phyloP scores from a whole-genome alignment of 441 rosid genomes.

The Gossypium trilobum region DNA sequence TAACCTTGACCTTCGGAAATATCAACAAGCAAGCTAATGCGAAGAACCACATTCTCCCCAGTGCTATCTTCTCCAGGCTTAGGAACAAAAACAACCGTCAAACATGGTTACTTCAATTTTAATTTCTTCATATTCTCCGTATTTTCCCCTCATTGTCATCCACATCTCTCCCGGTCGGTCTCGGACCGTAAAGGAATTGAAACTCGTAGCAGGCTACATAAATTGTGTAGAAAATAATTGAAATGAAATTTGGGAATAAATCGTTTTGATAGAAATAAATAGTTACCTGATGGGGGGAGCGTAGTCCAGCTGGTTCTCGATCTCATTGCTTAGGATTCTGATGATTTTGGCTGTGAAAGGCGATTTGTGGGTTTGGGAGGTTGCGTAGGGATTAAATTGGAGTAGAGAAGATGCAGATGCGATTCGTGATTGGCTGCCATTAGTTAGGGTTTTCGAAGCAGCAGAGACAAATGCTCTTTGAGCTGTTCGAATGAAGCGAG shows the following conservation, averaged over 20 bases:
- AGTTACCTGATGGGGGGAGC: slow-evolving; percentile 46
- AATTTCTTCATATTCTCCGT: slow-evolving; percentile 35
- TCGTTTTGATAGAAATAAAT: neutral
- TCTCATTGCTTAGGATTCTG: slow-evolving; percentile 45
- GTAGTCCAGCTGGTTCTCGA: slow-evolving; percentile 45
- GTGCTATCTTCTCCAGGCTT: slow-evolving; percentile 39
- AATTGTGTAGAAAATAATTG: neutral
- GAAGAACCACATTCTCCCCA: slow-evolving; percentile 38
- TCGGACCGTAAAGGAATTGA: slow-evolving; percentile 45
- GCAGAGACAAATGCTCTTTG: slow-evolving; percentile 5
- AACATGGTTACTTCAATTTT: slow-evolving; percentile 61
- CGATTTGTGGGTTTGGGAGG: slow-evolving; percentile 23
- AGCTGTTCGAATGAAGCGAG: slow-evolving; percentile 30
- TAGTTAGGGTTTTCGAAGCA: slow-evolving; percentile 17
- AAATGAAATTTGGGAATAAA: neutral
- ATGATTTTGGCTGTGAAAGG: slow-evolving; percentile 50
- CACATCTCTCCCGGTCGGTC: slow-evolving; percentile 48
- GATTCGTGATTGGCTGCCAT: slow-evolving; percentile 7
- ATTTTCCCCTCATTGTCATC: slow-evolving; percentile 38
- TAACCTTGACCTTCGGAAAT: slow-evolving; percentile 35
- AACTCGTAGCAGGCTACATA: slow-evolving; percentile 39
- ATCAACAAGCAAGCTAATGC: slow-evolving; percentile 47
- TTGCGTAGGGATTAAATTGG: slow-evolving; percentile 23
- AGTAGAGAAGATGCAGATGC: slow-evolving; percentile 12
- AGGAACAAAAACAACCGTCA: slow-evolving; percentile 42